These are phyloP conservation scores for Syzygium grande DNA, from an alignment of 345 rosid genomes.

Conservation along the genomic window DNA sequence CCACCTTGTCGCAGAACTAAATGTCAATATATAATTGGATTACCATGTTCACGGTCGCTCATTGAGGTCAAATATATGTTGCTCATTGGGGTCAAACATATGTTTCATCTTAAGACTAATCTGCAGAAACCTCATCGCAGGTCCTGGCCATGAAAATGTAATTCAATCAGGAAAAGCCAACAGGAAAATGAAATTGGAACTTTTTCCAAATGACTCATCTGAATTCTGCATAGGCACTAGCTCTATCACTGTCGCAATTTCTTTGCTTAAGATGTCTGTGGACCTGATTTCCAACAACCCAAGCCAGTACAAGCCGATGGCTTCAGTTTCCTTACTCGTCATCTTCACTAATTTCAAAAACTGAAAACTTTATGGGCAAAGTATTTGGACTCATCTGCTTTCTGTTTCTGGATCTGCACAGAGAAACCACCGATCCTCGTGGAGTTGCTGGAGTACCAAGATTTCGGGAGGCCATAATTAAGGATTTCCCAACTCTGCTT, in stretches of 20 bases:
- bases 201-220: background rate
- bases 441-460: conserved; percentile 11
- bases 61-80: background rate
- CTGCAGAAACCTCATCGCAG: background rate
- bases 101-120: background rate
- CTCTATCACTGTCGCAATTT: background rate
- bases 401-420: conserved; percentile 13
- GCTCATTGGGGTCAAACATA: background rate
- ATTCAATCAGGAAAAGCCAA: background rate
- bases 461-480: conserved; percentile 27
- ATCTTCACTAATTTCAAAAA: conserved; percentile 33
- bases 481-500: conserved; percentile 28
- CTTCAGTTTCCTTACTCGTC: conserved; percentile 17
- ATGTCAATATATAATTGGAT: background rate
- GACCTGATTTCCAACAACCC: background rate
- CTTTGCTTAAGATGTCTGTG: background rate
- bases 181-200: background rate
- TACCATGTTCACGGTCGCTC: background rate
- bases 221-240: background rate
- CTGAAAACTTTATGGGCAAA: conserved; percentile 9
- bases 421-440: conserved; percentile 10
- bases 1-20: background rate
- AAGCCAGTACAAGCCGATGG: background rate
- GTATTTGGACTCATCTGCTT: background rate
- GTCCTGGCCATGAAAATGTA: background rate